phyloP scores from a whole-genome alignment of 345 rosid species.

The Salix caprea region DNA sequence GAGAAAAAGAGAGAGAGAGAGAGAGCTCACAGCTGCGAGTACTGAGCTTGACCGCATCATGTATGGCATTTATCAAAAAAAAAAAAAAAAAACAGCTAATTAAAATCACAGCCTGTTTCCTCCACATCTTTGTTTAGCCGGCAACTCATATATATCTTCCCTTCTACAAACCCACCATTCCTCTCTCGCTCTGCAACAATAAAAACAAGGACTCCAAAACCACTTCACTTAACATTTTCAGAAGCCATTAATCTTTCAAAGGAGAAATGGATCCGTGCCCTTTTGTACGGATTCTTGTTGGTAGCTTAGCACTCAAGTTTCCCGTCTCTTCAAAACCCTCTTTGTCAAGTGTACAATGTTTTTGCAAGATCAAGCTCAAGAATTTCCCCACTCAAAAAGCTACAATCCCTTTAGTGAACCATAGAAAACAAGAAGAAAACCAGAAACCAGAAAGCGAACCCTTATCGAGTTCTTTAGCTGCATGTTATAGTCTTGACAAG shows the following conservation, averaged over 20 bases:
- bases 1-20: not conserved
- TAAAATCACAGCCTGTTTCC: conserved; percentile 62
- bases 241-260: not conserved
- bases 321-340: conserved; percentile 36
- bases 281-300: conserved; percentile 71
- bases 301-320: conserved; percentile 64
- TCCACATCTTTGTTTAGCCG: not conserved
- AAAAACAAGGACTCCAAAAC: not conserved
- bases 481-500: conserved; percentile 60
- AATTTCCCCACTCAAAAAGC: conserved; percentile 45
- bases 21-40: not conserved
- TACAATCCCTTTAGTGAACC: conserved; percentile 29
- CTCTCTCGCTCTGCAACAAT: not conserved
- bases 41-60: conserved; percentile 1
- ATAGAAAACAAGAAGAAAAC: conserved; percentile 15
- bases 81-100: conserved; percentile 36
- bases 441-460: conserved; percentile 9
- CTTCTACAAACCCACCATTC: not conserved
- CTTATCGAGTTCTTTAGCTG: conserved; percentile 46
- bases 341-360: conserved; percentile 32
- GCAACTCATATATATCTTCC: not conserved
- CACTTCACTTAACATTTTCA: not conserved
- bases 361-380: conserved; percentile 63
- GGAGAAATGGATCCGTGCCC: conserved; percentile 90
- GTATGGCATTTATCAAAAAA: not conserved